Conservation (phyloP, 768 basidiomycete genomes). For the Pisolithus albus region DNA sequence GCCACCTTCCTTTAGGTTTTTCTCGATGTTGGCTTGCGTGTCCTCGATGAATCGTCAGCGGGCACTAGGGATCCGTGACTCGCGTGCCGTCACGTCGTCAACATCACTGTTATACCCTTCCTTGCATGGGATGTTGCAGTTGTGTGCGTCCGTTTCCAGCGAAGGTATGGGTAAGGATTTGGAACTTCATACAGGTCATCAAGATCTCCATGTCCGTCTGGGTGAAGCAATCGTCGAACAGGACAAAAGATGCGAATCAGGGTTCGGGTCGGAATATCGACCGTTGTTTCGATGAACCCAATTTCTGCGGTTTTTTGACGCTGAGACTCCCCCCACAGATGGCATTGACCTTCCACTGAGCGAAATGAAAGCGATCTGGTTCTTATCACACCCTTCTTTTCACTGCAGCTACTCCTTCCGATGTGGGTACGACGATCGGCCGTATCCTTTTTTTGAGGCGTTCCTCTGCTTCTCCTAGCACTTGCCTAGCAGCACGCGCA, state of each 20-base stretch:
- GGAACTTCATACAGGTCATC: conserved; percentile 7
- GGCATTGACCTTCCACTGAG: conserved; percentile 24
- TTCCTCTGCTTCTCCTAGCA: conserved; percentile 1
- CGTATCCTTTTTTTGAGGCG: conserved; percentile 8
- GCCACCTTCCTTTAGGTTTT: conserved; percentile 11
- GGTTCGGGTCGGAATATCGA: conserved; percentile 16
- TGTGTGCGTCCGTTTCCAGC: conserved; percentile 14
- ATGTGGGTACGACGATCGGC: conserved; percentile 12
- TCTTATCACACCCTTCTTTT: conserved; percentile 3
- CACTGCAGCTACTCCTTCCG: conserved; percentile 5
- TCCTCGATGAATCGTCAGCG: conserved; percentile 13
- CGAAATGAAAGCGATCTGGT: conserved; percentile 21
- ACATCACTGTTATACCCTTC: conserved; percentile 6
- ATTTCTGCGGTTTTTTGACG: conserved; percentile 13
- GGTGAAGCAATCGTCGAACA: conserved; percentile 14
- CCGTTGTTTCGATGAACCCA: conserved; percentile 20
- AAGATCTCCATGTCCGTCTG: conserved; percentile 12
- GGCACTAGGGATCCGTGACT: conserved; percentile 7
- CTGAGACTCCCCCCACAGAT: conserved; percentile 15
- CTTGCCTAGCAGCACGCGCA: neutral
- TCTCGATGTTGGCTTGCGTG: conserved; percentile 11
- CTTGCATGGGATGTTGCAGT: conserved; percentile 1
- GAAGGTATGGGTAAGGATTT: conserved; percentile 12
- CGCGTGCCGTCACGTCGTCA: neutral
- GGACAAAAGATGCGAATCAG: conserved; percentile 6